Percentiles rank a stretch among this genome's conserved stretches.
These are phyloP conservation scores for Cercospora zeina DNA, from an alignment of 2,329 filamentous ascomycete genomes.

Conservation along the genomic window DNA sequence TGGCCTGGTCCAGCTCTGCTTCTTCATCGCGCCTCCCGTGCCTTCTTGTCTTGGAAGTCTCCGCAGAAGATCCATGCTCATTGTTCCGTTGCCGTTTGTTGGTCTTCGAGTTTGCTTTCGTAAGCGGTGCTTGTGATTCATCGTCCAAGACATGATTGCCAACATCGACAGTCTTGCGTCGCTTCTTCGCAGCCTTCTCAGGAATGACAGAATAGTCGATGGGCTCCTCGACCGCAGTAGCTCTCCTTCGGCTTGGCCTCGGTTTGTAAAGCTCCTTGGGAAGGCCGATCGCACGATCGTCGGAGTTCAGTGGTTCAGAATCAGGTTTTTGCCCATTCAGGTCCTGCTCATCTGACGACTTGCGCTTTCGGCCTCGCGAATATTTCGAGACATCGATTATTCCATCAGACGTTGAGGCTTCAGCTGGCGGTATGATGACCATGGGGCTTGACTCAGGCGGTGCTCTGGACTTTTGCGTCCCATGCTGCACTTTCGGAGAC, in stretches of 20 bases:
- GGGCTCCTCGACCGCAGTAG: conserved; percentile 33
- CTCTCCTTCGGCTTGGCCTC: conserved; percentile 41
- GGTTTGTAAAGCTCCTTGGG: conserved; percentile 46
- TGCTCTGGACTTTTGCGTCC: not conserved
- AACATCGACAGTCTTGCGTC: conserved; percentile 39
- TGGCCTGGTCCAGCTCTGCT: conserved; percentile 11
- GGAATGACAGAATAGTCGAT: conserved; percentile 41
- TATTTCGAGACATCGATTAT: conserved; percentile 21
- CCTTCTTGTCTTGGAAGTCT: not conserved
- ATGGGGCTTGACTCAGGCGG: conserved; percentile 27
- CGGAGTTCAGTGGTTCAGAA: conserved; percentile 35
- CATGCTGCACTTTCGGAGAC: not conserved
- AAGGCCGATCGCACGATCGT: conserved; percentile 40
- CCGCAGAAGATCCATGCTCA: not conserved
- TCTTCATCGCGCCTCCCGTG: conserved; percentile 8
- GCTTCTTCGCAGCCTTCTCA: conserved; percentile 47
- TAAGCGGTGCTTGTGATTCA: not conserved
- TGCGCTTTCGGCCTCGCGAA: conserved; percentile 29
- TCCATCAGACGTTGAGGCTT: conserved; percentile 23
- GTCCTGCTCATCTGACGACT: conserved; percentile 19
- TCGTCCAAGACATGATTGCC: not conserved
- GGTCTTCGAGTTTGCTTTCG: conserved; percentile 1
- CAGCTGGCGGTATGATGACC: conserved; percentile 20
- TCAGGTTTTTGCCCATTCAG: conserved; percentile 8
- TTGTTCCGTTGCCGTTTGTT: not conserved